Conservation (phyloP, 2,329 filamentous ascomycete species). For the Phaeosphaeriaceae sp. region DNA sequence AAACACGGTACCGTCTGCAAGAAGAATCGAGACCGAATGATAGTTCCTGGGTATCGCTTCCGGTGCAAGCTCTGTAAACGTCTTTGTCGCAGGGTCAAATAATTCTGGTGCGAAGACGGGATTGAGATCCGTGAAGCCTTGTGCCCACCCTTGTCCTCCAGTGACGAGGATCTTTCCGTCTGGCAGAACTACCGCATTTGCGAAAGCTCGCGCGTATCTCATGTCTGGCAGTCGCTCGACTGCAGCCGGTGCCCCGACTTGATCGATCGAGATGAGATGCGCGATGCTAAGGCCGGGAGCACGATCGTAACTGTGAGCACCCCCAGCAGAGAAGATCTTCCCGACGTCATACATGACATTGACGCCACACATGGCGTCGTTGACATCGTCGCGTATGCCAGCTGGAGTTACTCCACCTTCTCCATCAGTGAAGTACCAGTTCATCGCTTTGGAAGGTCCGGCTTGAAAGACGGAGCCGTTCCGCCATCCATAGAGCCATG, state of each 20-base stretch:
- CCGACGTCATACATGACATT: conserved; percentile 54
- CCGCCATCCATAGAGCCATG: conserved; percentile 27
- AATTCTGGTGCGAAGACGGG: conserved; percentile 25
- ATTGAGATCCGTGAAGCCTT: conserved; percentile 21
- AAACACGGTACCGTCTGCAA: conserved; percentile 29
- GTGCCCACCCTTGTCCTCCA: conserved; percentile 22
- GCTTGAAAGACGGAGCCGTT: conserved; percentile 57
- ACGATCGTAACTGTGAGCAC: conserved; percentile 19
- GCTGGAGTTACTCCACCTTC: conserved; percentile 51
- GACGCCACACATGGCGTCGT: conserved; percentile 51
- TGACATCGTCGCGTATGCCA: conserved; percentile 51
- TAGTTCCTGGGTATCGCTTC: conserved; percentile 27
- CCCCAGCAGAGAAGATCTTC: conserved; percentile 46
- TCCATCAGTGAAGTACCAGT: conserved; percentile 60
- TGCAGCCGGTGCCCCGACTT: conserved; percentile 15
- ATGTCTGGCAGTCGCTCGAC: conserved; percentile 21
- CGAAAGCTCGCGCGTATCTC: conserved; percentile 21
- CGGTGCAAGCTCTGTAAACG: conserved; percentile 21
- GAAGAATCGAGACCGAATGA: conserved; percentile 29
- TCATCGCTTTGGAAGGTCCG: conserved; percentile 59
- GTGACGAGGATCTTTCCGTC: conserved; percentile 33
- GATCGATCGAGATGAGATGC: conserved; percentile 24
- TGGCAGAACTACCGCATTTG: conserved; percentile 28
- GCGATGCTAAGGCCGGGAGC: conserved; percentile 15
- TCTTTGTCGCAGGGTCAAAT: conserved; percentile 25